Evolutionary conservation across 2,329 filamentous ascomycete genomes (phyloP).

Genomic region (Colletotrichum noveboracense): DNA sequence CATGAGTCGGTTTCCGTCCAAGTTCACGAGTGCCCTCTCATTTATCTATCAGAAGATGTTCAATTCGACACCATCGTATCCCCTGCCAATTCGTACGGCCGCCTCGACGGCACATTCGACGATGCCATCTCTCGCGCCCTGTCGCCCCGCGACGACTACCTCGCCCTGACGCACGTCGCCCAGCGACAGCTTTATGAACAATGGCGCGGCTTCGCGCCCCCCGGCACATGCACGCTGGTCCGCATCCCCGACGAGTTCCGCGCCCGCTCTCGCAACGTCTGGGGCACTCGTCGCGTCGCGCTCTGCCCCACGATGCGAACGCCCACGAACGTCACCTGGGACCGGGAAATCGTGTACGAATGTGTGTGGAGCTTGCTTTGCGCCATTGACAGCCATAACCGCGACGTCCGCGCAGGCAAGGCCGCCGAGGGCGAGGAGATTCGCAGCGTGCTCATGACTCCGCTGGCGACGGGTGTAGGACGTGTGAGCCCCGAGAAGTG

Average conservation of each 20-base stretch:
- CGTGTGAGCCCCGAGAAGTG: slow-evolving; percentile 49
- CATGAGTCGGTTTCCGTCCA: slow-evolving; percentile 33
- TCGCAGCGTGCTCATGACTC: slow-evolving; percentile 52
- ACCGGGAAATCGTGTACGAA: slow-evolving; percentile 58
- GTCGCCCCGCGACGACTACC: slow-evolving; percentile 48
- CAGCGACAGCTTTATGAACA: slow-evolving; percentile 49
- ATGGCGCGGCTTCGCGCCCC: slow-evolving; percentile 55
- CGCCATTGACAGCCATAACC: slow-evolving; percentile 53
- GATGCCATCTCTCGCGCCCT: slow-evolving; percentile 57
- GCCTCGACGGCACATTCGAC: slow-evolving; percentile 60
- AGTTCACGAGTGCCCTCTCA: slow-evolving; percentile 44
- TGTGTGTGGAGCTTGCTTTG: slow-evolving; percentile 58
- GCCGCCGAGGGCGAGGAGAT: slow-evolving; percentile 33
- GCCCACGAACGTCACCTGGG: slow-evolving; percentile 49
- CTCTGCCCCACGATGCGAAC: slow-evolving; percentile 60
- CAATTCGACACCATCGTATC: slow-evolving; percentile 56
- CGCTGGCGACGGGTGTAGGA: slow-evolving; percentile 55
- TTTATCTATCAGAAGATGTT: slow-evolving; percentile 35
- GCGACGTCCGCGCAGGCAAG: slow-evolving; percentile 18
- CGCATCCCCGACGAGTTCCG: slow-evolving; percentile 43
- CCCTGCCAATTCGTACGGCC: slow-evolving; percentile 59
- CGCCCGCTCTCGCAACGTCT: slow-evolving; percentile 37
- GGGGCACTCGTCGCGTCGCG: slow-evolving; percentile 48
- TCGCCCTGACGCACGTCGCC: slow-evolving; percentile 49
- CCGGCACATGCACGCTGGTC: slow-evolving; percentile 54